These are phyloP conservation scores for Amaranthus palmeri DNA, from an alignment of 148 eudicot genomes.

Conservation along the genomic window DNA sequence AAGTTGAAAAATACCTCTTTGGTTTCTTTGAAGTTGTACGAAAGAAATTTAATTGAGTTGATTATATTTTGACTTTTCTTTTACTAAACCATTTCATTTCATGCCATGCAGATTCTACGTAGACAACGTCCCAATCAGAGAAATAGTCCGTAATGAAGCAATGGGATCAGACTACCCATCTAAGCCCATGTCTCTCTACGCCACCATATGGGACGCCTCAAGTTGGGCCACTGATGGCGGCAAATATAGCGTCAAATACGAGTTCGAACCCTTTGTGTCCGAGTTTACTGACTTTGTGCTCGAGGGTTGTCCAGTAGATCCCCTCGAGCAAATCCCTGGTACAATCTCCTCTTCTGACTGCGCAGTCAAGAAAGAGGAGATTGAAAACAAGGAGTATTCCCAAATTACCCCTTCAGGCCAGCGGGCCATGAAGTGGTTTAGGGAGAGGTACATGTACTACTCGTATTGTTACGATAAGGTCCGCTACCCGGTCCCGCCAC, in stretches of 20 bases:
- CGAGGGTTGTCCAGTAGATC: slow-evolving; percentile 74
- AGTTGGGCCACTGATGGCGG: slow-evolving; percentile 92
- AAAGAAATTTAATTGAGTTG: background rate
- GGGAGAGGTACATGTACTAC: slow-evolving; percentile 77
- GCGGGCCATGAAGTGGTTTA: slow-evolving; percentile 57
- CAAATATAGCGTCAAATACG: slow-evolving; percentile 56
- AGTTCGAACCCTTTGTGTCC: slow-evolving; percentile 71
- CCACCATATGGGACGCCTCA: slow-evolving; percentile 98
- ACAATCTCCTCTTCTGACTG: slow-evolving; percentile 42
- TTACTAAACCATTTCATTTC: background rate
- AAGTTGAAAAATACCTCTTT: too few relatives aligned
- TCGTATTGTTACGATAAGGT: slow-evolving; percentile 69
- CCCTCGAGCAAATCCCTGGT: slow-evolving; percentile 43
- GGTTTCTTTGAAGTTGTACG: too few relatives aligned
- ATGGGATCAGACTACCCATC: slow-evolving; percentile 92
- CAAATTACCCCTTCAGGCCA: slow-evolving; percentile 45
- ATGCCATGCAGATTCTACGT: slow-evolving; percentile 70
- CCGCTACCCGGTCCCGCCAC: slow-evolving; percentile 54
- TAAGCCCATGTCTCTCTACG: slow-evolving; percentile 94
- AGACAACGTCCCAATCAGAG: slow-evolving; percentile 76
- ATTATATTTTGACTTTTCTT: background rate
- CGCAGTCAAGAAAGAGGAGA: slow-evolving; percentile 18
- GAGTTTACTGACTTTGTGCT: slow-evolving; percentile 78
- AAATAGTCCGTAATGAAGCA: slow-evolving; percentile 44
- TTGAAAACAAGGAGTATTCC: slow-evolving; percentile 42